Percentiles rank a stretch among this genome's conserved stretches.
phyloP scores from a whole-genome alignment of 805 yeast genomes.

The Candida ulmi region DNA sequence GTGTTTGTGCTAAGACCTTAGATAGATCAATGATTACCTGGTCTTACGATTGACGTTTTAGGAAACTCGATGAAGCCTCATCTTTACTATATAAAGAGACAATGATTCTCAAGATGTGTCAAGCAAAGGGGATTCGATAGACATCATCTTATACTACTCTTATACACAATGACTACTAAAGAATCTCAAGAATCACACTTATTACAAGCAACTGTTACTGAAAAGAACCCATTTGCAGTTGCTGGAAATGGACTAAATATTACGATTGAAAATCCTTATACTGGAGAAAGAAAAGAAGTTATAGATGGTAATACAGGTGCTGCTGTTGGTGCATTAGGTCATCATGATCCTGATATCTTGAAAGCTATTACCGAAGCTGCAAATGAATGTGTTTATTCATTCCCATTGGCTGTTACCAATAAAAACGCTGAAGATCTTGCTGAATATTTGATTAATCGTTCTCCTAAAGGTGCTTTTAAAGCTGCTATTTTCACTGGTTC shows the following conservation, averaged over 20 bases:
- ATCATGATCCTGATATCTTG: slow-evolving; percentile 34
- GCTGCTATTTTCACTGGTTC: slow-evolving; percentile 46
- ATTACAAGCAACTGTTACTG: not conserved
- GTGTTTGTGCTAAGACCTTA: too few relatives aligned
- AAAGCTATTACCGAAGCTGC: slow-evolving; percentile 35
- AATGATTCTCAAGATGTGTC: too few relatives aligned
- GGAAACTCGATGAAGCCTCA: too few relatives aligned
- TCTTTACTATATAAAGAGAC: too few relatives aligned
- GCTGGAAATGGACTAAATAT: slow-evolving; percentile 33
- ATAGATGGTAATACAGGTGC: slow-evolving; percentile 45
- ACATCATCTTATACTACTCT: too few relatives aligned
- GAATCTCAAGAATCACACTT: not conserved
- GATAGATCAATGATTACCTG: too few relatives aligned
- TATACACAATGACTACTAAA: not conserved
- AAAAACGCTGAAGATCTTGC: slow-evolving; percentile 37
- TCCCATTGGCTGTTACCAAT: slow-evolving; percentile 27
- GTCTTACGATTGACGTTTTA: too few relatives aligned
- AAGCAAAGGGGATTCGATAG: too few relatives aligned
- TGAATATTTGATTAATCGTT: slow-evolving; percentile 35
- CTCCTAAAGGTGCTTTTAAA: slow-evolving; percentile 38
- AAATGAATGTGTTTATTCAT: slow-evolving; percentile 31
- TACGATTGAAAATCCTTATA: slow-evolving; percentile 29
- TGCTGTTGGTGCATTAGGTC: slow-evolving; percentile 44
- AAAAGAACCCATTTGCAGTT: slow-evolving; percentile 14
- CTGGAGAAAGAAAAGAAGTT: slow-evolving; percentile 27